phyloP scores from a whole-genome alignment of 2,329 filamentous ascomycete species.

The Monilinia laxa region DNA sequence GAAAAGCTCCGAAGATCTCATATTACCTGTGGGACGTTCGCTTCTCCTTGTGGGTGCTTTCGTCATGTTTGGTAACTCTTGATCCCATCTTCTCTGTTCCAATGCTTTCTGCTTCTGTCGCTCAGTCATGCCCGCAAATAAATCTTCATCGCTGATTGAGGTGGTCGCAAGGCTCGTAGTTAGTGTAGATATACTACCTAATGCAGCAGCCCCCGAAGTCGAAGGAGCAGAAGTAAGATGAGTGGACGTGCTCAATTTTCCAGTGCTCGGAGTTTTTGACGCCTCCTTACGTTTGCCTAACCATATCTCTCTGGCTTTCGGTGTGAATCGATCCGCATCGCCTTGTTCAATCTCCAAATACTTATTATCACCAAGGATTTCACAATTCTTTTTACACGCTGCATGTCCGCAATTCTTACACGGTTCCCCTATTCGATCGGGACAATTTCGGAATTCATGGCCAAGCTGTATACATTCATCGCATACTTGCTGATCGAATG shows the following conservation, averaged over 20 bases:
- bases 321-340: background rate
- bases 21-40: background rate
- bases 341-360: background rate
- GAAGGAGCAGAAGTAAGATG: background rate
- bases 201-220: background rate
- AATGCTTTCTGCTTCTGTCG: background rate
- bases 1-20: background rate
- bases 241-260: background rate
- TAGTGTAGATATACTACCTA: background rate
- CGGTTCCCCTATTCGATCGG: no score
- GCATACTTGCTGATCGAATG: background rate
- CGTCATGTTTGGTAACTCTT: background rate
- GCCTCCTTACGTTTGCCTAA: background rate
- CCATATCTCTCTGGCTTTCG: background rate
- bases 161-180: background rate
- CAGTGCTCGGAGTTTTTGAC: background rate
- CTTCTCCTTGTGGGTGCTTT: background rate
- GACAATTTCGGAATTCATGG: background rate
- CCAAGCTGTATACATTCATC: background rate
- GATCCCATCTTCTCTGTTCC: background rate
- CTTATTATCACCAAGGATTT: background rate
- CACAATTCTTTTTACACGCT: background rate
- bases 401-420: background rate
- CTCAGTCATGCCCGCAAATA: background rate
- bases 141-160: background rate